These are phyloP conservation scores for Xylariaceae sp. DNA, from an alignment of 2,329 filamentous ascomycete genomes.

Conservation along the genomic window DNA sequence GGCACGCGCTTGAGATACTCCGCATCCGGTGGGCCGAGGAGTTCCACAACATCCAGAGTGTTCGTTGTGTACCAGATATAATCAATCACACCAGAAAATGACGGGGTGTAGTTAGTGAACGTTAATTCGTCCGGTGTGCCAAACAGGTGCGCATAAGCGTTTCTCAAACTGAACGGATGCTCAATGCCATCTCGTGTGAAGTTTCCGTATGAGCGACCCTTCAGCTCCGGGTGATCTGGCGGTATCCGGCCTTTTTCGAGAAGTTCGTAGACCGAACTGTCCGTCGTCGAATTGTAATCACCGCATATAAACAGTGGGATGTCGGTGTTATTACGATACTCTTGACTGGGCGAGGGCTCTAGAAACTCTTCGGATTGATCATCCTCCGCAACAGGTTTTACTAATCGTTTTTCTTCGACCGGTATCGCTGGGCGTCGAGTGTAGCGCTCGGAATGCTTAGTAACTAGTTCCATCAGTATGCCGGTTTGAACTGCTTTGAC, in stretches of 20 bases:
- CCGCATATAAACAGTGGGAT: slow-evolving; percentile 90
- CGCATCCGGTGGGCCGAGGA: slow-evolving; percentile 82
- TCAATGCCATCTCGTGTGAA: slow-evolving; percentile 90
- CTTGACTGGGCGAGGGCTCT: slow-evolving; percentile 74
- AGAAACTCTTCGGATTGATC: slow-evolving; percentile 52
- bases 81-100: slow-evolving; percentile 89
- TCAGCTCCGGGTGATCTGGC: slow-evolving; percentile 75
- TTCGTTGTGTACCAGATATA: slow-evolving; percentile 98
- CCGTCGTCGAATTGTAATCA: slow-evolving; percentile 88
- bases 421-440: slow-evolving; percentile 63
- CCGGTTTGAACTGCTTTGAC: slow-evolving; percentile 96
- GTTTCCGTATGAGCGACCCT: slow-evolving; percentile 80
- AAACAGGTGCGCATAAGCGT: slow-evolving; percentile 77
- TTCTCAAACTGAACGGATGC: slow-evolving; percentile 91
- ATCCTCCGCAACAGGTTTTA: slow-evolving; percentile 42
- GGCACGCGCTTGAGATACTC: slow-evolving; percentile 82
- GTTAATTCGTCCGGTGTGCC: slow-evolving; percentile 78
- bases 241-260: slow-evolving; percentile 75
- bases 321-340: slow-evolving; percentile 80
- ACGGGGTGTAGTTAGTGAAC: slow-evolving; percentile 95
- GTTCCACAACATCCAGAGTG: slow-evolving; percentile 73
- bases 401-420: slow-evolving; percentile 73
- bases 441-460: slow-evolving; percentile 81
- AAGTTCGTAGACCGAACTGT: slow-evolving; percentile 88
- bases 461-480: slow-evolving; percentile 88